Percentiles rank a stretch among this genome's conserved stretches.
These are phyloP conservation scores for Haematococcus lacustris DNA, from an alignment of 139 green algal genomes.

Conservation along the genomic window DNA sequence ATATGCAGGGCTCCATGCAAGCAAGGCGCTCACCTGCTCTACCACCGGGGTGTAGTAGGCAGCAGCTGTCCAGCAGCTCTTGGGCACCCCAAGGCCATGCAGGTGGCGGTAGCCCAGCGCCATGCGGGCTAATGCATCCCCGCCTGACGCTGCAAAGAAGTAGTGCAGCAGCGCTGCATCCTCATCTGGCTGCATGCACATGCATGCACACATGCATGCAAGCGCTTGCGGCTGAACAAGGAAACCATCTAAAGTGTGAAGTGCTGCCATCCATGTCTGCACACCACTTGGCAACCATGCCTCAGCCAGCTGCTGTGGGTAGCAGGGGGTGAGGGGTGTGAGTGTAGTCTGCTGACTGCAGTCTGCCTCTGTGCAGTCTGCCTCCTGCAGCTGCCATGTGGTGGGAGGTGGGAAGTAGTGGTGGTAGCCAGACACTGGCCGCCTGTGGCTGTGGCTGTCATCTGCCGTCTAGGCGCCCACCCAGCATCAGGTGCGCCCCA, in stretches of 20 bases:
- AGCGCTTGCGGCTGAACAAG: not conserved
- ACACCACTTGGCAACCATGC: not conserved
- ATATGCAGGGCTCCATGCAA: no score
- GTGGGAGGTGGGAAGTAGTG: not conserved
- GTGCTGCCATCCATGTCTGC: not conserved
- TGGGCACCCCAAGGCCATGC: slow-evolving; percentile 66
- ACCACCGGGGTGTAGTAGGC: slow-evolving; percentile 82
- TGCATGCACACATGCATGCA: not conserved
- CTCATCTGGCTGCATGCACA: slow-evolving; percentile 31
- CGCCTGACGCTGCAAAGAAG: slow-evolving; percentile 68
- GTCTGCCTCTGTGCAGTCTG: no score
- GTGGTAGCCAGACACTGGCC: no score
- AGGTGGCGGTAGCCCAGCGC: slow-evolving; percentile 73
- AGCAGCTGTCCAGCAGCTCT: slow-evolving; percentile 67
- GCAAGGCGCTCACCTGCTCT: slow-evolving; percentile 49
- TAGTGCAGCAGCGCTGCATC: slow-evolving; percentile 63
- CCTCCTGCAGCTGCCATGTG: not conserved
- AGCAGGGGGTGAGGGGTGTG: no score
- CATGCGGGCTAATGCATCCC: slow-evolving; percentile 59
- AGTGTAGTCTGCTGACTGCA: no score
- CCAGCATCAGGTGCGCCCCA: not conserved
- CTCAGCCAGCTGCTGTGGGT: not conserved
- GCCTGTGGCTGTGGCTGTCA: not conserved
- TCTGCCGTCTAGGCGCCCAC: not conserved
- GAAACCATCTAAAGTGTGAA: not conserved